Evolutionary conservation across 495 filamentous ascomycete genomes (phyloP), one percentile per base, ranked within the genome.

Genomic region (Talaromyces trachyspermus): DNA sequence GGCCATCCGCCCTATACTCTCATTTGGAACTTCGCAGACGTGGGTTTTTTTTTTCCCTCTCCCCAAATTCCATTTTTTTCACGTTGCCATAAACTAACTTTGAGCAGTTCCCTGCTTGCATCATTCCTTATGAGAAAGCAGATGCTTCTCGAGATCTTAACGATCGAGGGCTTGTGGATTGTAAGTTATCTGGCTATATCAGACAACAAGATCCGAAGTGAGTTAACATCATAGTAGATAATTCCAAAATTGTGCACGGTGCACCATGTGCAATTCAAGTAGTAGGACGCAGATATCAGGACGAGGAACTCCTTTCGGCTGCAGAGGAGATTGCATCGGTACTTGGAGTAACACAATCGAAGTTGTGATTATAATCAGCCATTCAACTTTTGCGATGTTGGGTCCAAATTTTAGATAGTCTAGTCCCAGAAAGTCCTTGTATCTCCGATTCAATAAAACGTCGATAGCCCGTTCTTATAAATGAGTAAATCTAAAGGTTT

Each of bases 261-360:
- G 59, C 59, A 0, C 61, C 61, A 2, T 64, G 61, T 44, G 58
- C 61, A 35, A 47, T 62, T 9, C 61, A 64, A 39, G 14, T 64
- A 10, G 49, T 62, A 12, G 61, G 59, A 1, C 48, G 57, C 12
- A 55, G 59, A 18, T 41, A 58, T 27, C 56, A 58, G 23, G 61
- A 64, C 15, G 61, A 64, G 39, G 17, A 30, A 30, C 27, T 30
- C 6, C 27, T 30, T 30, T 30, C 27, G 27, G 27, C 27, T 30
- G 27, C 27, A 30, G 27, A 30, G 27, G 27, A 30, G 27, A 30
- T 30, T 30, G 27, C 27, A 30, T 30, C 27, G 6, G 27, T 30
- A 30, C 27, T 30, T 30, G 12, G 12, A 30, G 27, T 30, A 30
- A 30, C 6, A 30, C 27, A 30, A 30, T 30, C n/a, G 27, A 30